Evolutionary conservation across 306 rosid genomes (phyloP).

Genomic region (Hippophae gyantsensis): DNA sequence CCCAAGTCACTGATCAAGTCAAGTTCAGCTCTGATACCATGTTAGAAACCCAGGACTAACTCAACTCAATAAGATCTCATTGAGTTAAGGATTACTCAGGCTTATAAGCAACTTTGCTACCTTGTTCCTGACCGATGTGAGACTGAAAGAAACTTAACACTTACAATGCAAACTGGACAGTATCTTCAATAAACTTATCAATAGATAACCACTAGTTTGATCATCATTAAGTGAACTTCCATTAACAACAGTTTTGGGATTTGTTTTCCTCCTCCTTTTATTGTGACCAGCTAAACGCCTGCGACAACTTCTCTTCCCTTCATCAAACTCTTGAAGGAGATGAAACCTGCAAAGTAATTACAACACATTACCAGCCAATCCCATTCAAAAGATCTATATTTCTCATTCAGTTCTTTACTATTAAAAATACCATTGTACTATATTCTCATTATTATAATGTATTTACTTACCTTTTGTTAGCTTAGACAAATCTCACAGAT

Average conservation of each 20-base stretch:
- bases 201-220: conserved; percentile 56
- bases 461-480: too few species aligned
- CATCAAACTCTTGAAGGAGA: conserved; percentile 84
- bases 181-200: conserved; percentile 57
- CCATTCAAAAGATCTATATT: not conserved
- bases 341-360: conserved; percentile 62
- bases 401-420: not conserved
- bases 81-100: too few species aligned
- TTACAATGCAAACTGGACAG: conserved; percentile 72
- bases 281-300: conserved; percentile 88
- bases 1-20: too few species aligned
- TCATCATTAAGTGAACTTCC: conserved; percentile 56
- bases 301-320: conserved; percentile 92
- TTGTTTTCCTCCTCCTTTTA: conserved; percentile 66
- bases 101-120: too few species aligned
- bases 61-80: too few species aligned
- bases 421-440: not conserved
- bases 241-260: conserved; percentile 54
- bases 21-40: too few species aligned
- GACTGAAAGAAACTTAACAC: too few species aligned
- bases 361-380: not conserved
- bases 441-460: too few species aligned
- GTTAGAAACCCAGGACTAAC: too few species aligned
- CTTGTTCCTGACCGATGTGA: too few species aligned
- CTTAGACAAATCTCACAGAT: too few species aligned